Conservation (phyloP, 768 basidiomycete genomes). For the Amanita molliuscula region DNA sequence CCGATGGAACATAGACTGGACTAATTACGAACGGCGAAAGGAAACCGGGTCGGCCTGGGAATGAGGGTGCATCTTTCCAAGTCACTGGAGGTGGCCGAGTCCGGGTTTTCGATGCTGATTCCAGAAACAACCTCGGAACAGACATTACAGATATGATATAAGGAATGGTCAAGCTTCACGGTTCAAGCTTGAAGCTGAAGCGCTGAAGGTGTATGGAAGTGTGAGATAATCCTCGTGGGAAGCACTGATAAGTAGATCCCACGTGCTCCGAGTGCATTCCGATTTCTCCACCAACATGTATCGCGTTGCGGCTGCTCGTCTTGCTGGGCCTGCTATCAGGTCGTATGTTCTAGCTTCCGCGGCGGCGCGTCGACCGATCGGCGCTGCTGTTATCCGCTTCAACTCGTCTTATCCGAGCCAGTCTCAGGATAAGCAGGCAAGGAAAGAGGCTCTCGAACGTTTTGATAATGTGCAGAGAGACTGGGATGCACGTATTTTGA, state of each 20-base stretch:
- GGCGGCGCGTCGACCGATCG: background rate
- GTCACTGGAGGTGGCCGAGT: too few relatives aligned
- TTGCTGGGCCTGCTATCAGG: slow-evolving; percentile 11
- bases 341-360: background rate
- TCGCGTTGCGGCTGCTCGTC: slow-evolving; percentile 17
- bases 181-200: too few relatives aligned
- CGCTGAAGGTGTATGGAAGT: too few relatives aligned
- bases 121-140: too few relatives aligned
- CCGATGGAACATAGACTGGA: too few relatives aligned
- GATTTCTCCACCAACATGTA: slow-evolving; percentile 14
- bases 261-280: background rate
- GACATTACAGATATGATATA: too few relatives aligned
- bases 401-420: slow-evolving; percentile 23
- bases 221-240: background rate
- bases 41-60: too few relatives aligned
- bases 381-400: slow-evolving; percentile 14
- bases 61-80: too few relatives aligned
- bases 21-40: too few relatives aligned
- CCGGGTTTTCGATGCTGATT: too few relatives aligned
- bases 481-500: slow-evolving; percentile 66
- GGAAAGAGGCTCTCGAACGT: slow-evolving; percentile 24
- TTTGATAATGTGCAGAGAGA: slow-evolving; percentile 45
- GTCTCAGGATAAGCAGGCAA: slow-evolving; percentile 13
- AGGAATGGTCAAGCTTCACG: too few relatives aligned
- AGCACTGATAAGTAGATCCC: background rate